Conservation (phyloP, 2,329 filamentous ascomycete genomes). For the Ophiostoma sp. region DNA sequence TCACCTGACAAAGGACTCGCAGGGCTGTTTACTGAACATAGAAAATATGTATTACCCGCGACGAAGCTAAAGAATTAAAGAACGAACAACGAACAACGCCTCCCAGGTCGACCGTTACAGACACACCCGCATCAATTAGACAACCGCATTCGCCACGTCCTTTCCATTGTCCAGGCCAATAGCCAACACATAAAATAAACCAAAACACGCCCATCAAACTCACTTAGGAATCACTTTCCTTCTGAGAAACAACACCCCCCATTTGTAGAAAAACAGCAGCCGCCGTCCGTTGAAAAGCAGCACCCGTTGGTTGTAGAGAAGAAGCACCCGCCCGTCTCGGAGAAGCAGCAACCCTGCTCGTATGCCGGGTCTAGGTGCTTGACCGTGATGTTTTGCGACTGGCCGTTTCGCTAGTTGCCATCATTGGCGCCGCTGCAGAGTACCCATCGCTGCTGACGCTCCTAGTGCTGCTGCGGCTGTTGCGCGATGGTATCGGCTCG, state of each 20-base stretch:
- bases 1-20: background rate
- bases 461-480: background rate
- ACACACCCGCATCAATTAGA: no score
- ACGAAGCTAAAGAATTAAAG: no score
- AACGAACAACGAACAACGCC: no score
- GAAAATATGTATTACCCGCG: no score
- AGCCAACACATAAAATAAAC: no score
- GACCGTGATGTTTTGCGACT: background rate
- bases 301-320: conserved; percentile 1
- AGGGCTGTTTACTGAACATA: no score
- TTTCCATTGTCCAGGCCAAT: no score
- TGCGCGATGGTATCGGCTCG: background rate
- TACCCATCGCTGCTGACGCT: background rate
- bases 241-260: background rate
- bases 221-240: background rate
- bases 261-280: background rate
- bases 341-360: conserved; percentile 18
- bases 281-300: background rate
- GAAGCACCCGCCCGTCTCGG: conserved; percentile 16
- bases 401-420: background rate
- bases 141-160: no score
- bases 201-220: no score
- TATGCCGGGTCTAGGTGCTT: conserved; percentile 10
- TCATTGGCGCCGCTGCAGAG: background rate
- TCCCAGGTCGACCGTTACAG: no score